phyloP scores from a whole-genome alignment of 306 rosid species.

The Leucaena leucocephala region DNA sequence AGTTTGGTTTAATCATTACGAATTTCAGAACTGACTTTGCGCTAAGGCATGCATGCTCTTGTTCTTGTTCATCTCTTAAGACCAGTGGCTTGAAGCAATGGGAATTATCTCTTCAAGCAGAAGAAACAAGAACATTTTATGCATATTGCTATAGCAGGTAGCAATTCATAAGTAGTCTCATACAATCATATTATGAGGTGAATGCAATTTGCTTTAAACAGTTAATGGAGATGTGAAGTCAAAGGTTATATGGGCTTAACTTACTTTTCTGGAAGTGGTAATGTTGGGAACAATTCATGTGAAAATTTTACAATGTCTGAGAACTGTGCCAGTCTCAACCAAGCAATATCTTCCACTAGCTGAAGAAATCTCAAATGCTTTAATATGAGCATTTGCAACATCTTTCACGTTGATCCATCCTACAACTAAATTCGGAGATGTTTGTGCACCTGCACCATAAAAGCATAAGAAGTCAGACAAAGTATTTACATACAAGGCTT shows the following conservation, averaged over 20 bases:
- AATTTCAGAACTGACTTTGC: not conserved
- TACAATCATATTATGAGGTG: not conserved
- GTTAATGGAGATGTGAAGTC: not conserved
- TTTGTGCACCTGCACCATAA: conserved; percentile 56
- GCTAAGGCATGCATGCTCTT: not conserved
- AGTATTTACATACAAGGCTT: not conserved
- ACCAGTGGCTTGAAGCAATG: not conserved
- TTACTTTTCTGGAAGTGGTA: conserved; percentile 61
- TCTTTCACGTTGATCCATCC: conserved; percentile 4
- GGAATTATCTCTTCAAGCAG: not conserved
- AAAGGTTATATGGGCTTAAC: not conserved
- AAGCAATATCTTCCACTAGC: conserved; percentile 3
- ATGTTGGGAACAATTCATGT: not conserved
- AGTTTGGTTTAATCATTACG: not conserved
- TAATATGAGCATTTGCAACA: not conserved
- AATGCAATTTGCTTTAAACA: not conserved
- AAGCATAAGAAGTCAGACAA: not conserved
- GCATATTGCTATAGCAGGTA: not conserved
- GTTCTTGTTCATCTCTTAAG: not conserved
- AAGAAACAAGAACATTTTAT: not conserved
- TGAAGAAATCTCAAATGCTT: not conserved
- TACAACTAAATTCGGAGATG: conserved; percentile 50
- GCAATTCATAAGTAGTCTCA: not conserved
- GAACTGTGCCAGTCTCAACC: not conserved
- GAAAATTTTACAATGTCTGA: not conserved